Conservation (phyloP, 495 filamentous ascomycete species). For the Podospora pseudocomata region DNA sequence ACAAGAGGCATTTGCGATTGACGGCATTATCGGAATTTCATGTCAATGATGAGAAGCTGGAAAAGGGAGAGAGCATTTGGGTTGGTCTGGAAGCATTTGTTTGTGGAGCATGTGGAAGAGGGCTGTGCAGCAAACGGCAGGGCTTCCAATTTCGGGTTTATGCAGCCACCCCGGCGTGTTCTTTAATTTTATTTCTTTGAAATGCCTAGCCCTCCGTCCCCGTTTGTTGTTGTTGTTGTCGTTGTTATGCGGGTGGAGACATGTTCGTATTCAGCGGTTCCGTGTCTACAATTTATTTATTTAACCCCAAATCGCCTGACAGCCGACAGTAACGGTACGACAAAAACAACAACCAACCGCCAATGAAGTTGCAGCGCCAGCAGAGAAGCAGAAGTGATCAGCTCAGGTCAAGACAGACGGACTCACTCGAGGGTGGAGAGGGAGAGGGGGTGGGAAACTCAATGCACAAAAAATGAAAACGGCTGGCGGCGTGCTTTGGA, state of each 20-base stretch:
- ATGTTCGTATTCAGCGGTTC: background rate
- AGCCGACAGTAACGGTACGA: background rate
- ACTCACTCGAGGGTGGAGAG: no score
- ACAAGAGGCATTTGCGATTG: background rate
- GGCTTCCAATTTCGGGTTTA: background rate
- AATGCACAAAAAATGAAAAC: constrained; percentile 1
- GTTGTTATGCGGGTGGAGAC: background rate
- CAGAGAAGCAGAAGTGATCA: background rate
- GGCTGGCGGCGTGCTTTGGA: constrained; percentile 2
- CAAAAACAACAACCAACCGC: background rate
- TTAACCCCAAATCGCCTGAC: constrained; percentile 3
- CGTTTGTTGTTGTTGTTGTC: background rate
- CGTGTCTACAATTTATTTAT: background rate
- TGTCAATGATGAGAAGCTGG: background rate
- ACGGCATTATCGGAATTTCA: background rate
- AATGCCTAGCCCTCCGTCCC: background rate
- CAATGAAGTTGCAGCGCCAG: background rate
- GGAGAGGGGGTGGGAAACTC: no score
- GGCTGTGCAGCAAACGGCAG: background rate
- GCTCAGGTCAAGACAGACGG: background rate
- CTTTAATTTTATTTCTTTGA: background rate
- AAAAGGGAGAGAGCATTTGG: background rate
- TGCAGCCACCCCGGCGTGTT: background rate
- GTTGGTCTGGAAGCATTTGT: background rate
- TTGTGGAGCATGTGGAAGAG: background rate